A percentile compares a stretch with the other conserved stretches of the same genome.
phyloP scores from a whole-genome alignment of 179 eudicot species.

The Spergularia azorica region DNA sequence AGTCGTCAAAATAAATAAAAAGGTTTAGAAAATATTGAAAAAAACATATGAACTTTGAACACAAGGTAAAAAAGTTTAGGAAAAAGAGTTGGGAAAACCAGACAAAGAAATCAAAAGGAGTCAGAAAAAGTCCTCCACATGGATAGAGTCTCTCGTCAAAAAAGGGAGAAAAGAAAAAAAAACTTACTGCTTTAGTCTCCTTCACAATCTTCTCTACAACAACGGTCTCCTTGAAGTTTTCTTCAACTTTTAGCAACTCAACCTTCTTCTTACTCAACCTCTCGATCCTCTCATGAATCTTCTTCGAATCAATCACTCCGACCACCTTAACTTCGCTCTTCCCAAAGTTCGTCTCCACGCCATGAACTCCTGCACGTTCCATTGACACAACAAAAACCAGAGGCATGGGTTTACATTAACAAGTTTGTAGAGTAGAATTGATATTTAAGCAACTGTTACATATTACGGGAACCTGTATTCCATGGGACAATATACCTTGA shows the following conservation, averaged over 20 bases:
- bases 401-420: not conserved
- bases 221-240: constrained; percentile 45
- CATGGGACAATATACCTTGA: constrained; percentile 46
- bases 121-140: no score
- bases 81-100: no score
- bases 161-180: no score
- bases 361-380: constrained; percentile 60
- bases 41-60: no score
- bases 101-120: no score
- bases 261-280: constrained; percentile 69
- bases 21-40: no score
- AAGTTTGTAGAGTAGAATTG: not conserved
- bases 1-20: no score
- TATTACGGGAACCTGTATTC: not conserved
- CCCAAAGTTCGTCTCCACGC: constrained; percentile 57
- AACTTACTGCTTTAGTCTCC: constrained; percentile 54
- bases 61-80: no score
- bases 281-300: constrained; percentile 57
- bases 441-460: not conserved
- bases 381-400: not conserved
- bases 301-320: constrained; percentile 73
- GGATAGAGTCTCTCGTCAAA: no score
- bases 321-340: constrained; percentile 64
- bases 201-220: constrained; percentile 42
- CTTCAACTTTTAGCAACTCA: constrained; percentile 50